Conservation (phyloP, 2,329 filamentous ascomycete species). For the Metarhizium guizhouense region DNA sequence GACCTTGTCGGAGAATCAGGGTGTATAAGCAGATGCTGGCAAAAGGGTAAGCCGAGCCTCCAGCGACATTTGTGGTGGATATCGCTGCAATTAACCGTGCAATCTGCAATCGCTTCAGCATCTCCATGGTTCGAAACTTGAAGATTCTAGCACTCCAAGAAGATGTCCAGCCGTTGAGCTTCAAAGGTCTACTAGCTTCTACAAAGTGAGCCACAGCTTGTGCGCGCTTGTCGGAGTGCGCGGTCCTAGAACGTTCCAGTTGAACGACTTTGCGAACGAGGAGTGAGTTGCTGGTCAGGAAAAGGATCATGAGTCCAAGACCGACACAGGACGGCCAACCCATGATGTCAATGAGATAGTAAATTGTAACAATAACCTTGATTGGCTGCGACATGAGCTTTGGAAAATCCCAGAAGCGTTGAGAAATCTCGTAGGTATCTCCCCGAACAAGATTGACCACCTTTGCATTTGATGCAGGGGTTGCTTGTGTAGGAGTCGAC, state of each 20-base stretch:
- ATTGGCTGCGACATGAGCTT: slow-evolving; percentile 68
- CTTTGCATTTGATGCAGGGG: slow-evolving; percentile 74
- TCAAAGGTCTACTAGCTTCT: slow-evolving; percentile 66
- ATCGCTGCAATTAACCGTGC: slow-evolving; percentile 39
- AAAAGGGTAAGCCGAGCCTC: slow-evolving; percentile 68
- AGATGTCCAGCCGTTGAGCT: slow-evolving; percentile 31
- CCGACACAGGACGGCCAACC: slow-evolving; percentile 73
- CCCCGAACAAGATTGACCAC: slow-evolving; percentile 80
- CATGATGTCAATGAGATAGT: slow-evolving; percentile 61
- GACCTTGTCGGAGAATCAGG: slow-evolving; percentile 52
- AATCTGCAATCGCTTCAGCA: slow-evolving; percentile 28
- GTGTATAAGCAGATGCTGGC: slow-evolving; percentile 78
- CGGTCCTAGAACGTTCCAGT: slow-evolving; percentile 62
- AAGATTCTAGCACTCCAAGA: slow-evolving; percentile 28
- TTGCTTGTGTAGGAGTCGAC: slow-evolving; percentile 18
- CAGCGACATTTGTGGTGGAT: slow-evolving; percentile 58
- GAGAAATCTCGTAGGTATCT: slow-evolving; percentile 74
- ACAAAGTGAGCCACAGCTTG: slow-evolving; percentile 81
- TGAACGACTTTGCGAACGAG: slow-evolving; percentile 58
- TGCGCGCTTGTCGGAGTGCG: slow-evolving; percentile 67
- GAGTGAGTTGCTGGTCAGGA: slow-evolving; percentile 60
- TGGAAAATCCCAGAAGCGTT: slow-evolving; percentile 82
- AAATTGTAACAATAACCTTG: slow-evolving; percentile 59
- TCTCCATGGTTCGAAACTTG: slow-evolving; percentile 25
- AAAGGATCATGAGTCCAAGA: slow-evolving; percentile 57